Percentiles rank a stretch among this genome's conserved stretches.
phyloP scores from a whole-genome alignment of 2,329 filamentous ascomycete species.

The Ceratocystiopsis sp. region DNA sequence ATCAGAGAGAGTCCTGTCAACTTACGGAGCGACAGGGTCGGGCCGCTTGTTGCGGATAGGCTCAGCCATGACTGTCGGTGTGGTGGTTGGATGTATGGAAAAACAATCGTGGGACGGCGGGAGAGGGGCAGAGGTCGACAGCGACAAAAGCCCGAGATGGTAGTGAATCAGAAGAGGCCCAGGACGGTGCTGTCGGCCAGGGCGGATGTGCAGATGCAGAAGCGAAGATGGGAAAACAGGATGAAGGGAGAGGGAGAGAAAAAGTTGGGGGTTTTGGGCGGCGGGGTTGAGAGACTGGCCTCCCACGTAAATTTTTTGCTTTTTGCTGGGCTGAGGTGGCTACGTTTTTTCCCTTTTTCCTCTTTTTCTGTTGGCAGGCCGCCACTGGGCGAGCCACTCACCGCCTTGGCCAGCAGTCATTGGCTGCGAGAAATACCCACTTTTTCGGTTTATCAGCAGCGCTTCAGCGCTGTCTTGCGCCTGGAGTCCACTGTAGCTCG shows the following conservation, averaged over 20 bases:
- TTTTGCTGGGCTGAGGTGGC: slow-evolving; percentile 5
- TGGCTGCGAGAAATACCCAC: slow-evolving; percentile 2
- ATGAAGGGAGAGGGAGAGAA: slow-evolving; percentile 1
- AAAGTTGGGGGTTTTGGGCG: slow-evolving; percentile 5
- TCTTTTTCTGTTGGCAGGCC: slow-evolving; percentile 3
- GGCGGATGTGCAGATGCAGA: slow-evolving; percentile 9
- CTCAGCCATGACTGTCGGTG: slow-evolving; percentile 32
- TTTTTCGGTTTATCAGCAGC: slow-evolving; percentile 1
- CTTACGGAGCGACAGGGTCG: slow-evolving; percentile 42
- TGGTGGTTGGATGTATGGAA: too few relatives aligned
- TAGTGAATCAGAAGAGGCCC: too few relatives aligned
- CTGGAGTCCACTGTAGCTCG: too few relatives aligned
- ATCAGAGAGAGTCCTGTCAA: not conserved
- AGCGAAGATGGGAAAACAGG: slow-evolving; percentile 1
- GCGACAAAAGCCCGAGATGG: not conserved
- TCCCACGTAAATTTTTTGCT: slow-evolving; percentile 11
- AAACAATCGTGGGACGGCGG: too few relatives aligned
- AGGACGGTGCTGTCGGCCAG: not conserved
- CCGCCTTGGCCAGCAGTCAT: slow-evolving; percentile 5
- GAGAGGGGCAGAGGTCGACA: not conserved
- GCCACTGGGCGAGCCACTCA: slow-evolving; percentile 4
- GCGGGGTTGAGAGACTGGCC: slow-evolving; percentile 11
- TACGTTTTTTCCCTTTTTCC: slow-evolving; percentile 1
- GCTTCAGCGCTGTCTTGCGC: not conserved
- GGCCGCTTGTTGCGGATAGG: slow-evolving; percentile 47